phyloP scores from a whole-genome alignment of 345 rosid genomes.

The Populus euphratica region DNA sequence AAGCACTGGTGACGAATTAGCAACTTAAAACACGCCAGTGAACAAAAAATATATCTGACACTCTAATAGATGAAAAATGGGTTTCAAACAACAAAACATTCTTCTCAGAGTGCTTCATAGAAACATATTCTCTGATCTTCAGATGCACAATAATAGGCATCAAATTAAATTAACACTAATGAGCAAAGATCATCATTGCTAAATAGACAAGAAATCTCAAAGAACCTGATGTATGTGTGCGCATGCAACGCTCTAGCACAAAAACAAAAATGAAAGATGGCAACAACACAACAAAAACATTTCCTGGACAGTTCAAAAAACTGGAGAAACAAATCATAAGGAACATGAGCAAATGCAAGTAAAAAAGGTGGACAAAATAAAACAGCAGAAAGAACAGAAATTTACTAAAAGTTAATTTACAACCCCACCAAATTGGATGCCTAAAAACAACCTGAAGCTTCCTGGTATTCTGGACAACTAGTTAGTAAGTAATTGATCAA shows the following conservation, averaged over 20 bases:
- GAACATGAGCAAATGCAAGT: background rate
- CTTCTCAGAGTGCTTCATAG: background rate
- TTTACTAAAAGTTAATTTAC: too few species aligned
- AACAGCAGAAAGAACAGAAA: background rate
- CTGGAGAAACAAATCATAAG: background rate
- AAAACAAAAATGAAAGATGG: background rate
- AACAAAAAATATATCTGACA: background rate
- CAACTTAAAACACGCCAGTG: background rate
- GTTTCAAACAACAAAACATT: background rate
- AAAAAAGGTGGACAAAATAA: background rate
- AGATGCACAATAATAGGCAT: background rate
- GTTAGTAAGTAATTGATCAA: background rate
- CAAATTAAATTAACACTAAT: background rate
- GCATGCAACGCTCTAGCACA: background rate
- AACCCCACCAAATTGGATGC: background rate
- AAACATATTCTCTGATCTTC: background rate
- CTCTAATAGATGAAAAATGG: background rate
- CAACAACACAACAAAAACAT: background rate
- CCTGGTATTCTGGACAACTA: background rate
- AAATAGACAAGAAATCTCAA: background rate
- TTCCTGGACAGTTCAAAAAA: background rate
- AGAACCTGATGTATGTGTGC: background rate
- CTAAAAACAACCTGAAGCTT: background rate
- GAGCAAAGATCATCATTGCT: background rate
- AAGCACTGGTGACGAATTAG: background rate